phyloP scores from a whole-genome alignment of 2,329 filamentous ascomycete species.

The Balansia obtecta region DNA sequence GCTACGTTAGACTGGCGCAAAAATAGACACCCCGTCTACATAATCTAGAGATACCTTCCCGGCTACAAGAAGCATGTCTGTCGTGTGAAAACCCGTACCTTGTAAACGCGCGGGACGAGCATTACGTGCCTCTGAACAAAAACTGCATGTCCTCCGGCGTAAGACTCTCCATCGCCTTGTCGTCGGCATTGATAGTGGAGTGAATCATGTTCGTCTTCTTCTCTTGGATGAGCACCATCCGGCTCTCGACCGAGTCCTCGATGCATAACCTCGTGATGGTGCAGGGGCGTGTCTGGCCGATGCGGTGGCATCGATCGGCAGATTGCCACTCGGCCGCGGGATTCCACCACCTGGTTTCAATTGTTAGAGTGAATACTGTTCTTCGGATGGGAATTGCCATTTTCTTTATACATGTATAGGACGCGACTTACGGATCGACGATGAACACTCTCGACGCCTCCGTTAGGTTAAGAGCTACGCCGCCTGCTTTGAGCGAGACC shows the following conservation, averaged over 20 bases:
- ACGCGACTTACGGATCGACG: constrained; percentile 81
- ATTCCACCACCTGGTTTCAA: no score
- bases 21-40: no score
- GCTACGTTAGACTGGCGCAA: no score
- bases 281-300: constrained; percentile 87
- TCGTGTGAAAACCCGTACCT: neutral
- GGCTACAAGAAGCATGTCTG: neutral
- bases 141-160: constrained; percentile 92
- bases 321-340: constrained; percentile 99
- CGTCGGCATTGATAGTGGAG: constrained; percentile 89
- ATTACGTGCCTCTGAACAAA: constrained; percentile 60
- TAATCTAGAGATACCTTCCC: neutral
- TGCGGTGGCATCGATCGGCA: constrained; percentile 86
- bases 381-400: no score
- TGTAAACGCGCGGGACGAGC: neutral
- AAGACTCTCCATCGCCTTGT: constrained; percentile 79
- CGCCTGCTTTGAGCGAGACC: constrained; percentile 90
- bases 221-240: constrained; percentile 92
- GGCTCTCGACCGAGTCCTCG: constrained; percentile 90
- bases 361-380: no score
- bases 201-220: constrained; percentile 99
- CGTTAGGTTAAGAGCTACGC: constrained; percentile 88
- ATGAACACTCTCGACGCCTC: constrained; percentile 94
- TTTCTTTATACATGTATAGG: no score
- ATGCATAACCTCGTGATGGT: constrained; percentile 91